These are phyloP conservation scores for Suaeda aralocaspica DNA, from an alignment of 148 eudicot genomes.

Conservation along the genomic window DNA sequence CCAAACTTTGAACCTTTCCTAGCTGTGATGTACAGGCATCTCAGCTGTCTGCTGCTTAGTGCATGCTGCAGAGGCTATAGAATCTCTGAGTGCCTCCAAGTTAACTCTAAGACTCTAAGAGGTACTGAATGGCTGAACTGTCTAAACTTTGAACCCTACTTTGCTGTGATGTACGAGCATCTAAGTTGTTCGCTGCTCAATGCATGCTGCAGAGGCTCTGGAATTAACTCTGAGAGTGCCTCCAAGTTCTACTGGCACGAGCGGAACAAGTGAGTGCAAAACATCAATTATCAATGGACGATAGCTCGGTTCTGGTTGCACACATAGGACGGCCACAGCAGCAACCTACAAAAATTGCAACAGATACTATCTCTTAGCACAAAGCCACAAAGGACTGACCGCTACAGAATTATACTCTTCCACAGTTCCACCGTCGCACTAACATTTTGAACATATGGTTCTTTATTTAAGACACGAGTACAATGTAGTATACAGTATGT, in stretches of 20 bases:
- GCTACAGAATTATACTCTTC: too few species aligned
- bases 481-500: too few species aligned
- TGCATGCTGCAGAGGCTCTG: slow-evolving; percentile 3
- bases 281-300: slow-evolving; percentile 86
- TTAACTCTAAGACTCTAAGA: slow-evolving; percentile 22
- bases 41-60: background rate
- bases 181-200: slow-evolving; percentile 15
- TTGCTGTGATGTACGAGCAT: background rate
- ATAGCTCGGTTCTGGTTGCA: slow-evolving; percentile 89
- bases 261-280: slow-evolving; percentile 77
- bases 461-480: too few species aligned
- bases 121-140: too few species aligned
- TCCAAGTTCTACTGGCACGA: slow-evolving; percentile 75
- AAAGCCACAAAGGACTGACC: too few species aligned
- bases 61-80: slow-evolving; percentile 6
- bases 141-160: background rate
- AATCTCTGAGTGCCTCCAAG: slow-evolving; percentile 81
- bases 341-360: slow-evolving; percentile 53
- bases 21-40: background rate
- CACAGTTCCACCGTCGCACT: too few species aligned
- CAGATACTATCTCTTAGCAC: background rate
- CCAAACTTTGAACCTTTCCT: background rate
- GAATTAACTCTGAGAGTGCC: slow-evolving; percentile 59
- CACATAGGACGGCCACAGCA: slow-evolving; percentile 87
- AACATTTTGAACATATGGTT: too few species aligned